A percentile compares a stretch with the other conserved stretches of the same genome.
Conservation (phyloP, 2,329 filamentous ascomycete species). For the Thielaviopsis euricoi region DNA sequence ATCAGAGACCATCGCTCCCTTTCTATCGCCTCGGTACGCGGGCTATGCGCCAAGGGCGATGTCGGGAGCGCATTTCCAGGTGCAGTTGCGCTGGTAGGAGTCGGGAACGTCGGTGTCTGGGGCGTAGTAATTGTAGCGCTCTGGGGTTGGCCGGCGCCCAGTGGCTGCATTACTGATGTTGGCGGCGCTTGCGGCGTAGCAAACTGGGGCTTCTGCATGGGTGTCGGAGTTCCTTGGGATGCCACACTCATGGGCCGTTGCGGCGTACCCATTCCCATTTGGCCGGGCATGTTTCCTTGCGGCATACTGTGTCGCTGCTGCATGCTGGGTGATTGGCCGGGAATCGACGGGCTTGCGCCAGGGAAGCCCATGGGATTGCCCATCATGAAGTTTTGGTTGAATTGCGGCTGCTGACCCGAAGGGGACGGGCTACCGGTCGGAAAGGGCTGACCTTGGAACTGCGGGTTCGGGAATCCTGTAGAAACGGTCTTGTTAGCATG, state of each 20-base stretch:
- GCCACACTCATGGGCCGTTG: constrained; percentile 17
- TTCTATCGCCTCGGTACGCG: constrained; percentile 33
- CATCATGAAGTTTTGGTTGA: constrained; percentile 15
- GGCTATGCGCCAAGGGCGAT: constrained; percentile 32
- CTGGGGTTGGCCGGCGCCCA: constrained; percentile 17
- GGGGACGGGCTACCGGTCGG: constrained; percentile 2
- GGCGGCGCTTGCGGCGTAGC: constrained; percentile 15
- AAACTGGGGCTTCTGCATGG: constrained; percentile 14
- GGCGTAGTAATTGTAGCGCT: constrained; percentile 29
- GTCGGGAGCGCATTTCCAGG: constrained; percentile 22
- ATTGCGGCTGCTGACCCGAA: constrained; percentile 11
- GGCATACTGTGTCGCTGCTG: constrained; percentile 37
- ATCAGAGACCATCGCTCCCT: constrained; percentile 46
- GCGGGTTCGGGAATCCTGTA: constrained; percentile 5
- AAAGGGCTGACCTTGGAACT: constrained; percentile 7
- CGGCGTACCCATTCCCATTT: constrained; percentile 17
- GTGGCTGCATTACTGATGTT: constrained; percentile 17
- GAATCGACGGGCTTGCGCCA: constrained; percentile 39
- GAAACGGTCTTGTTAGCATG: not conserved
- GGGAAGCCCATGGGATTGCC: constrained; percentile 18
- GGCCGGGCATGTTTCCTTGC: constrained; percentile 26
- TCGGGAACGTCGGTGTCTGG: constrained; percentile 41
- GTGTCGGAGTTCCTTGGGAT: constrained; percentile 22
- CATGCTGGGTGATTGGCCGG: constrained; percentile 37
- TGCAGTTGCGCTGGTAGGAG: constrained; percentile 21